Evolutionary conservation across 176 grass and related monocot species (phyloP).

Genomic region (Panicum miliaceum): DNA sequence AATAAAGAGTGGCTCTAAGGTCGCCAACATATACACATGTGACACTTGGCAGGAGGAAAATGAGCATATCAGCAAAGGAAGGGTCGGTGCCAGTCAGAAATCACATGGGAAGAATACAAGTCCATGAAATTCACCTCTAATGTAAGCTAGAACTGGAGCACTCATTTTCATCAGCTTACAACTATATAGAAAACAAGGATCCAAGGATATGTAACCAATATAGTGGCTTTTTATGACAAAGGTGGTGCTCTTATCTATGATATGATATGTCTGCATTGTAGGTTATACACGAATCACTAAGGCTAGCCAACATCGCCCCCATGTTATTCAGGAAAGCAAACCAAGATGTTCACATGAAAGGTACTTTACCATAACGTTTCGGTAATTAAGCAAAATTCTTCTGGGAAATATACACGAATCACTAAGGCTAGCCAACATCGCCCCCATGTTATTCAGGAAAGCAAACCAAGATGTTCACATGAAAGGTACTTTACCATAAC

Average conservation of each 20-base stretch:
- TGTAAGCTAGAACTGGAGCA: background rate
- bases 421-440: conserved; percentile 58
- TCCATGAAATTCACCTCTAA: conserved; percentile 66
- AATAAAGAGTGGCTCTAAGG: background rate
- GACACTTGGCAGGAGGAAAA: conserved; percentile 53
- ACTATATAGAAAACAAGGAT: no score
- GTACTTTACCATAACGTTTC: background rate
- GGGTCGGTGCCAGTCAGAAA: conserved; percentile 17
- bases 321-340: conserved; percentile 57
- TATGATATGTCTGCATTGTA: no score
- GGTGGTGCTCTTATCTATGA: no score
- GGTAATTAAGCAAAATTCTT: no score
- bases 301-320: conserved; percentile 57
- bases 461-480: conserved; percentile 53
- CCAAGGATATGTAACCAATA: no score
- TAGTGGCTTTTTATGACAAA: no score
- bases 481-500: conserved; percentile 23
- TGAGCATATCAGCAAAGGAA: conserved; percentile 38
- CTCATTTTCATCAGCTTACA: background rate
- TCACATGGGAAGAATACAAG: conserved; percentile 77
- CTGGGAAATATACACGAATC: conserved; percentile 36
- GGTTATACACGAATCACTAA: conserved; percentile 46
- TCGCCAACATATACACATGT: background rate
- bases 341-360: conserved; percentile 57
- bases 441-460: conserved; percentile 56